Percentiles rank a stretch among this genome's conserved stretches.
phyloP scores from a whole-genome alignment of 2,329 filamentous ascomycete genomes.

The Akanthomyces dipterigenus region DNA sequence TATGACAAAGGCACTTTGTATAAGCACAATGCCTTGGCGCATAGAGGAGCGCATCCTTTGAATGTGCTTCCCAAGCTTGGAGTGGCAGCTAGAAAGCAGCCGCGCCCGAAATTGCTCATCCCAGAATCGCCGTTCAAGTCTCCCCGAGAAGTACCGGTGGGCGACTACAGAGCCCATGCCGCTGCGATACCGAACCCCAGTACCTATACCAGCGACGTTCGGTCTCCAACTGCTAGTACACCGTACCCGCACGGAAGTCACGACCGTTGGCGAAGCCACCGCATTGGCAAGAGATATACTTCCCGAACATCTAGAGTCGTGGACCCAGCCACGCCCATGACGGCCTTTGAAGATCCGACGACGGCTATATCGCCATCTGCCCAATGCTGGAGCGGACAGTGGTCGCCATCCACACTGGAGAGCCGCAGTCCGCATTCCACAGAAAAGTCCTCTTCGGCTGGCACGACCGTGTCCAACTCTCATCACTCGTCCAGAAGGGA shows the following conservation, averaged over 20 bases:
- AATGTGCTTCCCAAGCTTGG: too few relatives aligned
- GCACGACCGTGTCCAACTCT: not conserved
- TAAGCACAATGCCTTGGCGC: not conserved
- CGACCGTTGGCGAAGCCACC: not conserved
- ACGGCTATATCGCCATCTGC: not conserved
- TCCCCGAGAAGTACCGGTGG: not conserved
- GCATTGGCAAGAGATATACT: too few relatives aligned
- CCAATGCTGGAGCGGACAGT: not conserved
- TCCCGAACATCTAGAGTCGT: too few relatives aligned
- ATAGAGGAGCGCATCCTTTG: not conserved
- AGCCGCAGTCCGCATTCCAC: not conserved
- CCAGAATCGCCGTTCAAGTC: not conserved
- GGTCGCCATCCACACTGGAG: not conserved
- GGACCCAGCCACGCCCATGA: not conserved
- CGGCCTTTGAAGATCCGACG: not conserved
- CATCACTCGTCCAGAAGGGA: not conserved
- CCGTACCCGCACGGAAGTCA: not conserved
- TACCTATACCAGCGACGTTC: not conserved
- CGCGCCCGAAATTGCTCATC: not conserved
- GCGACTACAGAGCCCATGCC: not conserved
- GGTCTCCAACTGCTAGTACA: not conserved
- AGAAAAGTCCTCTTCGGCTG: too few relatives aligned
- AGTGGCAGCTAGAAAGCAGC: not conserved
- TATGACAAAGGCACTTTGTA: not conserved
- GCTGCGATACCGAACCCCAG: not conserved